Percentiles rank a stretch among this genome's conserved stretches.
Evolutionary conservation across 306 rosid genomes (phyloP).

Genomic region (Dryas drummondii): DNA sequence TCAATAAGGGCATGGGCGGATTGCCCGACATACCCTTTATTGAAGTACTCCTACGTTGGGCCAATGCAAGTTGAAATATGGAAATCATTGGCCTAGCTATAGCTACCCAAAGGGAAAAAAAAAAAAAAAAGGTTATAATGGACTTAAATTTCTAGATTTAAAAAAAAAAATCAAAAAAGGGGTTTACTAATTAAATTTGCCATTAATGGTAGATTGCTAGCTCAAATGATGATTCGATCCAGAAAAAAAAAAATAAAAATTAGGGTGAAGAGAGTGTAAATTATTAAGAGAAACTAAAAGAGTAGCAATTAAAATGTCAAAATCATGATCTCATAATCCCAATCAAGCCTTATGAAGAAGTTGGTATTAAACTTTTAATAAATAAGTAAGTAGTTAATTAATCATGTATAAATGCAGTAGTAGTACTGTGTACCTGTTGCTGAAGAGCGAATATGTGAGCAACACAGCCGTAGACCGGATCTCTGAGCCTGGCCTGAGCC

Average conservation of each 20-base stretch:
- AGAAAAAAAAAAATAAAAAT: too few relatives aligned
- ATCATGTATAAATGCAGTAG: background rate
- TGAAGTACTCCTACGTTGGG: background rate
- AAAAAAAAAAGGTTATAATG: background rate
- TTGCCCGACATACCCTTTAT: background rate
- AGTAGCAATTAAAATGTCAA: too few relatives aligned
- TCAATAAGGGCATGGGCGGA: background rate
- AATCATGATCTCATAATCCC: too few relatives aligned
- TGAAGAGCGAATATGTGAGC: constrained; percentile 89
- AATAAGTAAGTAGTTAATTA: background rate
- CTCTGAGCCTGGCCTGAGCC: constrained; percentile 86
- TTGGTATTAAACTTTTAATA: background rate
- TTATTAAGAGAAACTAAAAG: too few relatives aligned
- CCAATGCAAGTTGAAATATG: constrained; percentile 9
- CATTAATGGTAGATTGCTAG: too few relatives aligned
- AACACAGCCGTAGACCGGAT: constrained; percentile 93
- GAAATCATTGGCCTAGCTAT: background rate
- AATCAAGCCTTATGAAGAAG: constrained; percentile 7
- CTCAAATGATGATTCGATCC: too few relatives aligned
- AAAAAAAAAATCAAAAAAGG: background rate
- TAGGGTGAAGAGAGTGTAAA: too few relatives aligned
- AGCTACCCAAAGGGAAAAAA: background rate
- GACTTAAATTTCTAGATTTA: background rate
- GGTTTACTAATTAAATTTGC: background rate
- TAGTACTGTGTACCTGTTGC: constrained; percentile 63